Conservation (phyloP, 108 stramenopile species). For the Schizochytrium sp. region DNA sequence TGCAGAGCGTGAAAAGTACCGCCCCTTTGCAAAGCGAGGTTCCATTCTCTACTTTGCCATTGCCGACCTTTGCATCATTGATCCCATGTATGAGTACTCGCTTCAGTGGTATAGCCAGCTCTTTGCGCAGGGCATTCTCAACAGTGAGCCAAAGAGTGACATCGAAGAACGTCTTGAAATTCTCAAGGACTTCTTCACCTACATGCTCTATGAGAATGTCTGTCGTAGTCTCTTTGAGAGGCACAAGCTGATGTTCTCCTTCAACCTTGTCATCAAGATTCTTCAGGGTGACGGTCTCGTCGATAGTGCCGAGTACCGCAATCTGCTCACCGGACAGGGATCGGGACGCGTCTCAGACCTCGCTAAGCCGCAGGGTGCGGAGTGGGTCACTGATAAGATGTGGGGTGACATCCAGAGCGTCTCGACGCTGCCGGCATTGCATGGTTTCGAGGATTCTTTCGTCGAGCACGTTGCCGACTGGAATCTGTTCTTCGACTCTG, state of each 20-base stretch:
- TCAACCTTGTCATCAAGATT: slow-evolving; percentile 51
- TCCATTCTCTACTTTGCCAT: slow-evolving; percentile 53
- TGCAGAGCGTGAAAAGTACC: slow-evolving; percentile 34
- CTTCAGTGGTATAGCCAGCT: slow-evolving; percentile 50
- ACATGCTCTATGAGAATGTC: slow-evolving; percentile 48
- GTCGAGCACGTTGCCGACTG: slow-evolving; percentile 20
- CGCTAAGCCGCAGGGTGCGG: neutral
- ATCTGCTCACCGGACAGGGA: slow-evolving; percentile 18
- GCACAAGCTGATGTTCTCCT: slow-evolving; percentile 62
- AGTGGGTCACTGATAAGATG: slow-evolving; percentile 48
- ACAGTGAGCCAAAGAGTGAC: slow-evolving; percentile 33
- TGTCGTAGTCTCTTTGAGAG: slow-evolving; percentile 58
- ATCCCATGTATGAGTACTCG: slow-evolving; percentile 56
- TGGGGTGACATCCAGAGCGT: slow-evolving; percentile 41
- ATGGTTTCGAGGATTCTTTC: slow-evolving; percentile 38
- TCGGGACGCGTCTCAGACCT: neutral
- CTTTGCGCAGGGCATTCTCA: slow-evolving; percentile 37
- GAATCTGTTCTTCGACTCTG: slow-evolving; percentile 39
- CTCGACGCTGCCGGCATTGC: slow-evolving; percentile 29
- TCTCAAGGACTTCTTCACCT: slow-evolving; percentile 49
- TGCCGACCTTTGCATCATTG: slow-evolving; percentile 36
- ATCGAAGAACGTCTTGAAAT: slow-evolving; percentile 24
- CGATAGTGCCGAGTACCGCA: slow-evolving; percentile 37
- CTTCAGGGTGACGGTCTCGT: slow-evolving; percentile 42
- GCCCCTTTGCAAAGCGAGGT: slow-evolving; percentile 47